Evolutionary conservation across 208 protist genomes (phyloP), one percentile per base, ranked within the genome.

Genomic region (Borovskyia barvae): DNA sequence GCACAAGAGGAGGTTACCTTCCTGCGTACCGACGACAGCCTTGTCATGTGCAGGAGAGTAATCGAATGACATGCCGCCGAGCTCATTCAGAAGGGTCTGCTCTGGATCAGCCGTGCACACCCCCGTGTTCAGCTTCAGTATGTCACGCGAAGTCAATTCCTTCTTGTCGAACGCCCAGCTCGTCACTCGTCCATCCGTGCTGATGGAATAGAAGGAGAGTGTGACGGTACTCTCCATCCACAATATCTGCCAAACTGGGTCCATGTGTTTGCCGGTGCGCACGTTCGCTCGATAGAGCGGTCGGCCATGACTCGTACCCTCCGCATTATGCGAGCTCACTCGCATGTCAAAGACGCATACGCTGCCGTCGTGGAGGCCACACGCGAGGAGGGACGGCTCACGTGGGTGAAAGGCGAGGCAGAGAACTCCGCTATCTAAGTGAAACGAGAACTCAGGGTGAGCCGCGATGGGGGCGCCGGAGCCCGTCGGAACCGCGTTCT

Each of bases 31-130:
- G 15, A 98, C 85, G 17, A 99, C 80, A n/a, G 96, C 71, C 50
- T 92, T 87, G 45, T 97, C 90, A 47, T 91, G 74, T 11, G 57
- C 53, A 11, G 59, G 43, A n/a, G 97, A 97, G 76, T 98, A 97
- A 72, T 98, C 97, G 61, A 99, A 97, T 72, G 95, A 98, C 61
- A 85, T 97, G 42, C 97, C 97, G 43, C 95, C 85, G n/a, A 97
- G 71, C 30, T 96, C 90, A 28, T 80, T 96, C 59, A 91, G 72
- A 49, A 92, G 52, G 64, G 84, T 80, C 47, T 90, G 75, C 73
- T 97, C 91, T 2, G 89, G 82, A 56, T 96, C 92, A 0, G 81
- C 81, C 22, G 66, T 75, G 53, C 74, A 75, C 8, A 70, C 79
- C 51, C 82, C 90, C 25, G 82, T 87, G 53, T 57, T 88, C 24